phyloP scores from a whole-genome alignment of 495 filamentous ascomycete genomes.

The Hypoxylon subgilvum region DNA sequence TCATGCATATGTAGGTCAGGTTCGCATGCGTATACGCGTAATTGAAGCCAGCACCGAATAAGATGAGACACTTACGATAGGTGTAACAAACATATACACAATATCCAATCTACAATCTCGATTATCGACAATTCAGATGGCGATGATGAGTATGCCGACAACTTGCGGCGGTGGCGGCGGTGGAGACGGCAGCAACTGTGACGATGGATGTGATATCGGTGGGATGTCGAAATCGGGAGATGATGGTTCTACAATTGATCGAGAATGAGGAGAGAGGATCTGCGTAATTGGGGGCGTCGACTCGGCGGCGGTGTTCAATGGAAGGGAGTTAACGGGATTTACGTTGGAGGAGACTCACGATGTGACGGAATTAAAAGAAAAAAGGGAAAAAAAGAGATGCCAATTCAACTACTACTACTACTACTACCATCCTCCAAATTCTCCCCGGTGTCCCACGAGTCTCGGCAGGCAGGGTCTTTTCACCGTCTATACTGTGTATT shows the following conservation, averaged over 20 bases:
- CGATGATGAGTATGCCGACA: background rate
- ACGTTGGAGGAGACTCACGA: slow-evolving; percentile 1
- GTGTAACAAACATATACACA: no score
- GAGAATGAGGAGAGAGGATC: slow-evolving; percentile 1
- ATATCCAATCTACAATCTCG: background rate
- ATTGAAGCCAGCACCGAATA: no score
- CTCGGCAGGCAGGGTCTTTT: slow-evolving; percentile 12
- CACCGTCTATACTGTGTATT: slow-evolving; percentile 12
- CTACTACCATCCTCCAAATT: slow-evolving; percentile 26
- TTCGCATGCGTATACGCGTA: no score
- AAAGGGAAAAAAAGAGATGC: slow-evolving; percentile 7
- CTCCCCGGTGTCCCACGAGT: slow-evolving; percentile 25
- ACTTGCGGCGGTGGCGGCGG: background rate
- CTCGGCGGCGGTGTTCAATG: slow-evolving; percentile 17
- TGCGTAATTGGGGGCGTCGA: slow-evolving; percentile 10
- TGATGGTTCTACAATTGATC: slow-evolving; percentile 16
- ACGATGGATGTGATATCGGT: background rate
- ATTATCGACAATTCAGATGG: background rate
- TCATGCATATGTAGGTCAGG: no score
- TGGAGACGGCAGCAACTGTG: background rate
- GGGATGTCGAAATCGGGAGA: slow-evolving; percentile 1
- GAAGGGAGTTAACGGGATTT: slow-evolving; percentile 14
- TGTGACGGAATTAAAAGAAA: slow-evolving; percentile 1
- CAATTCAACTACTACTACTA: no score
- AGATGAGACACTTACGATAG: no score